Evolutionary conservation across 176 grass and related monocot species (phyloP), one percentile per base, ranked within the genome.

Genomic region (Bromus sterilis): DNA sequence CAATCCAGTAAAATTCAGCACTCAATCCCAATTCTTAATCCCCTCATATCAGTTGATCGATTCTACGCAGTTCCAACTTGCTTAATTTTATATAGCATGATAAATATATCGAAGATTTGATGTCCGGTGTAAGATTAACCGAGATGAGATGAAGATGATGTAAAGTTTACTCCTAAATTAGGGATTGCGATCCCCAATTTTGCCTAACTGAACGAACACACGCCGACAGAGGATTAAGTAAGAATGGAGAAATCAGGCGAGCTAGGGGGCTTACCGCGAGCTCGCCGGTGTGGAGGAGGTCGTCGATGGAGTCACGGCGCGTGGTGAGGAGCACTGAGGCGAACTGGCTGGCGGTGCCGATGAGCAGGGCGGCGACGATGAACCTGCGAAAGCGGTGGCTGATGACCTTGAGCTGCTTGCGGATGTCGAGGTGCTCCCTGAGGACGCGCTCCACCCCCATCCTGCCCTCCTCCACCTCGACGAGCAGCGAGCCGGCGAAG

Each of bases 261-360:
- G 0, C 10, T n/a, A n/a, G n/a, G 4, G 8, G 4, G 67, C 86
- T 91, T 61, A 98, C 92, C 66, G 90, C 92, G 32, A 95, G 90
- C 78, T 98, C 95, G 23, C 92, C 79, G 34, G 92, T 98, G 81
- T 98, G 93, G 59, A 98, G 82, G 29, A 98, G 58, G 81, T 91
- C 88, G 71, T 95, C 82, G 53, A 85, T 86, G 28, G 95, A 95
- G 57, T 95, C 77, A 26, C 33, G 85, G 2, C 95, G 83, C 26
- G 89, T 91, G 78, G 84, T 89, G 79, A 98, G 88, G 69, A 98
- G 88, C 7, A 94, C 80, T 39, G 90, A 78, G 4, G 88, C 86
- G 90, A 98, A 98, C 84, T 98, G 92, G 88, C 92, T 98, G 40
- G 86, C 95, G 36, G 92, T 95, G 65, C 67, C 86, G 70, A 91